phyloP scores from a whole-genome alignment of 805 yeast genomes.

The Monosporozyma servazzii region DNA sequence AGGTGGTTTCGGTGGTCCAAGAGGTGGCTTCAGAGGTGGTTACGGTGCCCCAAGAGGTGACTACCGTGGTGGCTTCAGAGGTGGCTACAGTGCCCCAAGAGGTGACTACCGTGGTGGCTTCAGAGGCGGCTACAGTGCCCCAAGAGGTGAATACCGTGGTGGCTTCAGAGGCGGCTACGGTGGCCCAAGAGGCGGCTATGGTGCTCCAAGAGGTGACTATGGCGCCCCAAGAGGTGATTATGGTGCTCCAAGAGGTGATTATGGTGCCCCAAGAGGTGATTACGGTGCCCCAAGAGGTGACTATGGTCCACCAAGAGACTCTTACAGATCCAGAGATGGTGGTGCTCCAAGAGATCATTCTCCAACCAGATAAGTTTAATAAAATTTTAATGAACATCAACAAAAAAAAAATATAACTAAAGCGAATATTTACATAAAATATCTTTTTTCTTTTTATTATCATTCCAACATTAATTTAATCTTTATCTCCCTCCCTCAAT shows the following conservation, averaged over 20 bases:
- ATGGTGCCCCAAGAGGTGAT: constrained; percentile 30
- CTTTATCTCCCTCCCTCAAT: background rate
- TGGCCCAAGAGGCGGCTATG: constrained; percentile 56
- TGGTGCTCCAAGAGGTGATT: constrained; percentile 32
- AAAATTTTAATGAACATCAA: background rate
- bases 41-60: constrained; percentile 37
- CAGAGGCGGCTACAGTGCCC: constrained; percentile 24
- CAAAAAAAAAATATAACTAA: background rate
- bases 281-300: constrained; percentile 28
- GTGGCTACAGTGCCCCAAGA: constrained; percentile 25
- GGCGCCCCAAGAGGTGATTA: constrained; percentile 29
- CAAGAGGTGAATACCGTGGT: constrained; percentile 40
- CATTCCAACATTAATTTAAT: background rate
- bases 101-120: constrained; percentile 31
- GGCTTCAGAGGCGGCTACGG: constrained; percentile 35
- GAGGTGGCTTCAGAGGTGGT: constrained; percentile 34
- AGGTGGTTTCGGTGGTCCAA: constrained; percentile 34
- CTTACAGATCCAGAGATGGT: constrained; percentile 9
- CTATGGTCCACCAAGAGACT: constrained; percentile 34
- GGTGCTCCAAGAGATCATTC: constrained; percentile 53
- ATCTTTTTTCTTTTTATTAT: background rate
- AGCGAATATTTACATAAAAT: background rate
- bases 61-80: constrained; percentile 30
- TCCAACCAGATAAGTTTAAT: constrained; percentile 52
- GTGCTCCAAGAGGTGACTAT: constrained; percentile 30